Base-by-base conservation (phyloP, 352 stramenopile genomes). In the Detonula confervacea region DNA sequence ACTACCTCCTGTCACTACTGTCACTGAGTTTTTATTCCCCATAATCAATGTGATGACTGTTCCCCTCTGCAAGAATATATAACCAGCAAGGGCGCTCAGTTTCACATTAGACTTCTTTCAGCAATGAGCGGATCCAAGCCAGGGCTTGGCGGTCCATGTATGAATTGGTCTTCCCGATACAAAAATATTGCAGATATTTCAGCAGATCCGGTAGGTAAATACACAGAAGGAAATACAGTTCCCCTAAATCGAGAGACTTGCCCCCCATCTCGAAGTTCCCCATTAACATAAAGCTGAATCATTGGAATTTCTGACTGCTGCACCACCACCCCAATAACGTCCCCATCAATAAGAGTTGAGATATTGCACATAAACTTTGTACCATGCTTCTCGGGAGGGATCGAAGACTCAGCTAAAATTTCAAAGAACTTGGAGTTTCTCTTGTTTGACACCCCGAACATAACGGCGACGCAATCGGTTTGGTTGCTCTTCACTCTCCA, bases 251-350 rank as follows among this genome's bases (percentile, higher is more conserved):
- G 59, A 63, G 86, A 86, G 0, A 92, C 75, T 9, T 80, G 64
- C 14, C 83, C 63, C 24, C 81, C 83, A 62, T 90, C 73, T 27
- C 87, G 55, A 0, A 82, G 42, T 42, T 91, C 84, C 0, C 84
- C 87, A 67, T 92, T 92, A 9, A 90, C 49, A 39, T 80, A 81
- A 52, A 92, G 81, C 71, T 92, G 87, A 55, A 92, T 72, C 87
- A 92, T 92, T 0, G 87, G 87, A 27, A 92, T 63, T 72, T 92
- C 87, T 18, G 75, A 87, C 64, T 92, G 87, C 60, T 90, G 84
- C 9, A 92, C 77, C 27, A 83, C 72, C 37, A 92, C 78, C 25
- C 87, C 87, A 35, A 92, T 64, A 7, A 86, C 73, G 80, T 92
- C 84, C 2, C 77, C 87, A 69, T 90, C 67, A 54, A 83, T 69